Percentiles rank a stretch among this genome's conserved stretches.
Evolutionary conservation across 371 early-diverging fungal species (phyloP).

Genomic region (Rhizomucor pusillus): DNA sequence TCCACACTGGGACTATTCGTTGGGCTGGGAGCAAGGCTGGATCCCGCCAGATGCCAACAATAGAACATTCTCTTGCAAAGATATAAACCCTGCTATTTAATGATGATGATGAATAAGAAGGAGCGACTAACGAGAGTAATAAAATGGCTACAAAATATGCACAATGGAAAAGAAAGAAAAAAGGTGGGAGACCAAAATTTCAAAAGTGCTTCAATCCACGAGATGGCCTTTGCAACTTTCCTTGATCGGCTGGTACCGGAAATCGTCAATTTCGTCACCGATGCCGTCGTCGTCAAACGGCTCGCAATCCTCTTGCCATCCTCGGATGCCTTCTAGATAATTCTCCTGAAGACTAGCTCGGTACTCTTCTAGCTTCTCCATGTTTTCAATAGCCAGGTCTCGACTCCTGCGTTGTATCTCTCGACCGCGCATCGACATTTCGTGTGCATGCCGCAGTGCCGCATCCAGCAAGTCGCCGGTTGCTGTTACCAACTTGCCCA

Average conservation of each 20-base stretch:
- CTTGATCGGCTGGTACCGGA: conserved; percentile 6
- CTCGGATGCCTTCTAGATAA: conserved; percentile 35
- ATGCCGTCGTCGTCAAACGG: conserved; percentile 8
- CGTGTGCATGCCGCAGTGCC: conserved; percentile 46
- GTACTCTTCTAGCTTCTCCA: conserved; percentile 45
- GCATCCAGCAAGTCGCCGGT: conserved; percentile 61
- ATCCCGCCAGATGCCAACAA: conserved; percentile 39
- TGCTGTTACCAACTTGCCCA: conserved; percentile 54
- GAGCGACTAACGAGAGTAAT: neutral
- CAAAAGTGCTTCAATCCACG: neutral
- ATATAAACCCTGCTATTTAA: too few species aligned
- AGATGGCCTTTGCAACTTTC: conserved; percentile 9
- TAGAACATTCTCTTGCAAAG: conserved; percentile 16
- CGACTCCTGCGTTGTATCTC: conserved; percentile 45
- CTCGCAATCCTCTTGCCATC: conserved; percentile 31
- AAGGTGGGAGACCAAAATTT: neutral
- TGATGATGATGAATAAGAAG: neutral
- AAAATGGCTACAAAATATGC: neutral
- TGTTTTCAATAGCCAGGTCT: conserved; percentile 40
- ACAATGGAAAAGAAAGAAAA: neutral
- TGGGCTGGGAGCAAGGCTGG: conserved; percentile 50
- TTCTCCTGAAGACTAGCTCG: conserved; percentile 39
- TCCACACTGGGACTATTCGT: conserved; percentile 72
- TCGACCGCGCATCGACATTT: conserved; percentile 38
- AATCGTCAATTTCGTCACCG: conserved; percentile 1